Percentiles rank a stretch among this genome's conserved stretches.
Conservation (phyloP, 352 stramenopile genomes). For the Globisporangium emineosum region DNA sequence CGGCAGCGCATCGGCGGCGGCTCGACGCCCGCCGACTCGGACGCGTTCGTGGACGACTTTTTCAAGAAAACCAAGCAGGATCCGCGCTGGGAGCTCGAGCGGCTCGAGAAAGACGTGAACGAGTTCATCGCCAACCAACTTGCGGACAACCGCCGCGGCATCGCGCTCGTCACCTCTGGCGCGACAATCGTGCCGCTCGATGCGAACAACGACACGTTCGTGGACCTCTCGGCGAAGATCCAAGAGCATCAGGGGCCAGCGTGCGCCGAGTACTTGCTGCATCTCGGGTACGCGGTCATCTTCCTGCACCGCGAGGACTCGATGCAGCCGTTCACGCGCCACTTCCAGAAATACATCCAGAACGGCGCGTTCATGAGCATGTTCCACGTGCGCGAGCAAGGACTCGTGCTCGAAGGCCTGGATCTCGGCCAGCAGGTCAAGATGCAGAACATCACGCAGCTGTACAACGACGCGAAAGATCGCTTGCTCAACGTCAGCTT, state of each 20-base stretch:
- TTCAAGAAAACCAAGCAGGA: slow-evolving; percentile 76
- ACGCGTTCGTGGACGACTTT: slow-evolving; percentile 75
- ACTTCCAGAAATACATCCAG: slow-evolving; percentile 82
- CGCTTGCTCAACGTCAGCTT: slow-evolving; percentile 76
- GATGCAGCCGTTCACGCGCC: slow-evolving; percentile 75
- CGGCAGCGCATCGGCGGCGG: slow-evolving; percentile 71
- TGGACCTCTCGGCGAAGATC: slow-evolving; percentile 65
- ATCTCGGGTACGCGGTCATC: slow-evolving; percentile 78
- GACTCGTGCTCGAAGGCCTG: slow-evolving; percentile 63
- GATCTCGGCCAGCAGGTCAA: slow-evolving; percentile 58
- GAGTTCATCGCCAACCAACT: slow-evolving; percentile 62
- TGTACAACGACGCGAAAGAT: slow-evolving; percentile 61
- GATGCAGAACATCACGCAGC: slow-evolving; percentile 60
- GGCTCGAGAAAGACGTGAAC: slow-evolving; percentile 36
- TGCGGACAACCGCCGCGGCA: slow-evolving; percentile 41
- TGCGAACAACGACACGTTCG: slow-evolving; percentile 58
- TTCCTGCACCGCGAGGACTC: slow-evolving; percentile 79
- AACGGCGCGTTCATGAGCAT: slow-evolving; percentile 83
- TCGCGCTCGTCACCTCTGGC: slow-evolving; percentile 81
- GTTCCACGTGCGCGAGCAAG: slow-evolving; percentile 56
- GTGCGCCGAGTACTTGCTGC: slow-evolving; percentile 76
- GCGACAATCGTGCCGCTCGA: slow-evolving; percentile 79
- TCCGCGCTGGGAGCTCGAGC: slow-evolving; percentile 46
- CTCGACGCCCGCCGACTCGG: slow-evolving; percentile 53
- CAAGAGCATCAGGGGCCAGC: slow-evolving; percentile 76